Conservation (phyloP, 768 basidiomycete species). For the Agrocybe pediades region DNA sequence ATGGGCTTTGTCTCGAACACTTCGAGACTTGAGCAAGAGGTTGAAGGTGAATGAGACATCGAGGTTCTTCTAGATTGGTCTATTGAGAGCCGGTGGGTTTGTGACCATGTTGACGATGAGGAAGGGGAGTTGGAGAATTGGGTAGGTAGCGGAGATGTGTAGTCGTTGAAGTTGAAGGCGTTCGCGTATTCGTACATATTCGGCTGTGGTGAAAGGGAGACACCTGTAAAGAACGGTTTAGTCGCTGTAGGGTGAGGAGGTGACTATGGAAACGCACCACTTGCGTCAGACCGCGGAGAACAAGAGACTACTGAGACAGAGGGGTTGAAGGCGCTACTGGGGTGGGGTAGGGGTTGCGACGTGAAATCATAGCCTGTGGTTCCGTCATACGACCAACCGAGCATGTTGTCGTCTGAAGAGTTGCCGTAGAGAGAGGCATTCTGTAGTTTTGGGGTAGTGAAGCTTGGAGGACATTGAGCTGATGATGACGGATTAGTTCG, state of each 20-base stretch:
- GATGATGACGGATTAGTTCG: slow-evolving; percentile 2
- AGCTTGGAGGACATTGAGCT: slow-evolving; percentile 26
- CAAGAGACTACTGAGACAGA: slow-evolving; percentile 30
- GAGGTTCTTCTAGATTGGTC: slow-evolving; percentile 19
- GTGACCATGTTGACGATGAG: slow-evolving; percentile 15
- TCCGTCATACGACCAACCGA: slow-evolving; percentile 29
- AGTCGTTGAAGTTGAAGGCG: slow-evolving; percentile 34
- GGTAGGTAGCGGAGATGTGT: slow-evolving; percentile 22
- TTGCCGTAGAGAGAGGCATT: slow-evolving; percentile 11
- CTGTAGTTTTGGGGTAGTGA: slow-evolving; percentile 7
- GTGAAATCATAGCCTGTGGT: slow-evolving; percentile 22
- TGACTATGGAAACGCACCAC: slow-evolving; percentile 19
- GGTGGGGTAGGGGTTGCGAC: slow-evolving; percentile 21
- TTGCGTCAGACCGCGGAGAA: slow-evolving; percentile 31
- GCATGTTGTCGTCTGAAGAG: slow-evolving; percentile 19
- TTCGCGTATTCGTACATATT: slow-evolving; percentile 30
- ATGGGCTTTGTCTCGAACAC: slow-evolving; percentile 19
- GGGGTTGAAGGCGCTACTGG: slow-evolving; percentile 25
- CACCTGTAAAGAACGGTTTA: slow-evolving; percentile 11
- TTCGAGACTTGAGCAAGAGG: slow-evolving; percentile 28
- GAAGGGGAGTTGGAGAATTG: slow-evolving; percentile 24
- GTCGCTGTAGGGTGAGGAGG: not conserved
- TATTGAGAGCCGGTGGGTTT: slow-evolving; percentile 9
- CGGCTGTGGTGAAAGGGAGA: slow-evolving; percentile 34
- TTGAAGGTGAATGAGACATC: slow-evolving; percentile 25